Evolutionary conservation across 768 basidiomycete species (phyloP), one percentile per base, ranked within the genome.

Genomic region (Hypholoma fasciculare): DNA sequence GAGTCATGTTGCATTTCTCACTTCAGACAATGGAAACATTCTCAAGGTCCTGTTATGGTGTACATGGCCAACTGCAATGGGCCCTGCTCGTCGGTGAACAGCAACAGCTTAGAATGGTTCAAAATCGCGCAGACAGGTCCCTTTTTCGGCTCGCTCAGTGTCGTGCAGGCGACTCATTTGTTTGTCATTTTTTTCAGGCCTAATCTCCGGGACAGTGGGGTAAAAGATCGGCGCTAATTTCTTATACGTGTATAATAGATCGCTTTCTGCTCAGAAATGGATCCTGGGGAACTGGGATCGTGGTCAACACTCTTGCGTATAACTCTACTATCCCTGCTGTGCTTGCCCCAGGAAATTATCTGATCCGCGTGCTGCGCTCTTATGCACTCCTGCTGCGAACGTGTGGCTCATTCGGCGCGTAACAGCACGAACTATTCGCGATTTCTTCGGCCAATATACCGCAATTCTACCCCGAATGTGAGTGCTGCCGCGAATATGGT

Each of bases 401-500:
- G 7, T 43, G 12, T 20, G 14, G 20, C 20, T 23, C 19, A 49
- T 26, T 34, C 23, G 16, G 19, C 30, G n/a, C 23, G 13, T 23
- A 19, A 47, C 38, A 72, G 67, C 67, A 74, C 63, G 71, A 76
- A 60, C 69, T 76, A 13, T 68, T 76, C 40, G 75, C 75, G 37
- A 63, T 76, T 43, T 74, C 75, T 62, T 71, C 73, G 47, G 72
- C 74, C 56, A 74, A 76, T 61, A 73, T 71, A 8, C 74, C 75
- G 20, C 74, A 75, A 59, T 75, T 75, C 69, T 76, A 75, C 63
- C 75, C 75, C 11, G 75, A 75, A 61, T 76, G 75, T 71, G 52
- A 42, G 53, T 34, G 9, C 7, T 34, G 30, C 30, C 30, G 30
- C 30, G 30, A 34, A 34, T 34, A 6, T 34, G 30, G 9, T 9